These are phyloP conservation scores for Calonectria henricotiae DNA, from an alignment of 2,329 filamentous ascomycete genomes.

Conservation along the genomic window DNA sequence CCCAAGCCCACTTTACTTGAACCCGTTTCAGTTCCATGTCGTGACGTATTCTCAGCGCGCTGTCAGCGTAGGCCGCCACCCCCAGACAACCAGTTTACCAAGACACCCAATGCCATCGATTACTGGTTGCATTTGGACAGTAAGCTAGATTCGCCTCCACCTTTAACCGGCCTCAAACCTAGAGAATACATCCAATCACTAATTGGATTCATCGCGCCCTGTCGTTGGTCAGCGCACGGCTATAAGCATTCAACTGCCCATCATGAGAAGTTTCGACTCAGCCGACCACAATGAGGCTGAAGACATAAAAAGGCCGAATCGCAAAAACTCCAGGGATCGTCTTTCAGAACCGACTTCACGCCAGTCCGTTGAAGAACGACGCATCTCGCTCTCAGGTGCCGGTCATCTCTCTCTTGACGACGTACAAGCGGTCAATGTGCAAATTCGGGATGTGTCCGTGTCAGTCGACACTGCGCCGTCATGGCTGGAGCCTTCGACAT, in stretches of 20 bases:
- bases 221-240: neutral
- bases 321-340: slow-evolving; percentile 56
- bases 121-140: neutral
- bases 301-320: slow-evolving; percentile 56
- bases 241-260: slow-evolving; percentile 9
- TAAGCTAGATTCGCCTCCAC: neutral
- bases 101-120: neutral
- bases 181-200: neutral
- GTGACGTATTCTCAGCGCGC: neutral
- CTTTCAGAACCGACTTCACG: slow-evolving; percentile 47
- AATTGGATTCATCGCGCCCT: too few species aligned
- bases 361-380: slow-evolving; percentile 37
- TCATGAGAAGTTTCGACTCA: slow-evolving; percentile 15
- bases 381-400: slow-evolving; percentile 56
- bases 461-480: slow-evolving; percentile 74
- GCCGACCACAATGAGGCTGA: slow-evolving; percentile 20
- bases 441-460: slow-evolving; percentile 70
- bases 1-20: neutral
- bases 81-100: neutral
- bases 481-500: slow-evolving; percentile 66
- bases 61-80: neutral
- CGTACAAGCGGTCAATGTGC: slow-evolving; percentile 71
- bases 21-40: neutral
- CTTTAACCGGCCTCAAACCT: neutral
- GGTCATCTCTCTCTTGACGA: slow-evolving; percentile 65